phyloP scores from a whole-genome alignment of 352 stramenopile species.

The Pythium plurisporium region DNA sequence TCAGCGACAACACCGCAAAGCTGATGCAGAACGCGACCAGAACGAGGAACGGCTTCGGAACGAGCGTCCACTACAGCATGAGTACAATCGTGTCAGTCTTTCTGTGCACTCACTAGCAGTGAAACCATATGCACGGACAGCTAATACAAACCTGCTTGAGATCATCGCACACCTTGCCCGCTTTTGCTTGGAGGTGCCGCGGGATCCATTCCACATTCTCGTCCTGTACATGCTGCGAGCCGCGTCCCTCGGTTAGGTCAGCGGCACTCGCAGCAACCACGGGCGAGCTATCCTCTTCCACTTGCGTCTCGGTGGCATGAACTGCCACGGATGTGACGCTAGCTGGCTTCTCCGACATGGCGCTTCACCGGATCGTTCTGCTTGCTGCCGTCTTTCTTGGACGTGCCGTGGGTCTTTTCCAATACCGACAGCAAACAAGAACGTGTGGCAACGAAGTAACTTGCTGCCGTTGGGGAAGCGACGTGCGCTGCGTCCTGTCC shows the following conservation, averaged over 20 bases:
- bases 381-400: too few relatives aligned
- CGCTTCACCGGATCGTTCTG: neutral
- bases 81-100: too few relatives aligned
- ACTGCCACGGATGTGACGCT: neutral
- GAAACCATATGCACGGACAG: neutral
- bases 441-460: too few relatives aligned
- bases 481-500: neutral
- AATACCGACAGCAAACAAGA: too few relatives aligned
- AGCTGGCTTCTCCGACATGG: neutral
- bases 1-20: slow-evolving; percentile 28
- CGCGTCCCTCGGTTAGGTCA: too few relatives aligned
- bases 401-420: too few relatives aligned
- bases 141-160: slow-evolving; percentile 5
- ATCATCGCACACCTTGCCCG: neutral
- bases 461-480: neutral
- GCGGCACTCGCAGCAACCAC: too few relatives aligned
- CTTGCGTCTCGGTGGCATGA: neutral
- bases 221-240: too few relatives aligned
- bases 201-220: slow-evolving; percentile 1
- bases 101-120: neutral
- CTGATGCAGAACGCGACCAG: slow-evolving; percentile 24
- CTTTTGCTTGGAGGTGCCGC: slow-evolving; percentile 9
- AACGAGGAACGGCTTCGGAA: slow-evolving; percentile 25
- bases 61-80: slow-evolving; percentile 20
- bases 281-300: too few relatives aligned